Percentiles rank a stretch among this genome's conserved stretches.
These are phyloP conservation scores for Naganishia vishniacii DNA, from an alignment of 768 basidiomycete genomes.

Conservation along the genomic window DNA sequence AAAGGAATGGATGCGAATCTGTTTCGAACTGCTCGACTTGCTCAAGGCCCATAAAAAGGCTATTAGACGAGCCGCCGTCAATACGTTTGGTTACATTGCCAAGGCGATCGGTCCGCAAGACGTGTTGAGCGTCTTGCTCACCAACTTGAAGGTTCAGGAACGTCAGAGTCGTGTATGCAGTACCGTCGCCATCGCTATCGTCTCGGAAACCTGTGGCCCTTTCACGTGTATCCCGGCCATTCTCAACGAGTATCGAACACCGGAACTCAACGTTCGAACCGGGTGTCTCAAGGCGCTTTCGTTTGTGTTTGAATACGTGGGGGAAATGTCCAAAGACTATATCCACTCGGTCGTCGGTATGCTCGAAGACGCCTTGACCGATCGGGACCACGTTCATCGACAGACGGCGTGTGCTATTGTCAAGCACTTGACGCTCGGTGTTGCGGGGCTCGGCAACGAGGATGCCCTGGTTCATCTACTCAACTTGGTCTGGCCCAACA, in stretches of 20 bases:
- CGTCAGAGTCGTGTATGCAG: constrained; percentile 97
- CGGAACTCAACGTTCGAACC: constrained; percentile 95
- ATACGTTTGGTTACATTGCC: constrained; percentile 98
- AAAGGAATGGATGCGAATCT: constrained; percentile 99
- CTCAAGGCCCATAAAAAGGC: constrained; percentile 99
- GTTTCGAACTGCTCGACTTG: constrained; percentile 92
- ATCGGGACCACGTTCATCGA: constrained; percentile 94
- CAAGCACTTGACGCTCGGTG: constrained; percentile 93
- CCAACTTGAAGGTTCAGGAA: constrained; percentile 95
- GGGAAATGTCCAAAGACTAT: constrained; percentile 91
- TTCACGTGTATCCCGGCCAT: constrained; percentile 99
- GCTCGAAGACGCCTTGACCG: constrained; percentile 95
- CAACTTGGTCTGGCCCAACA: constrained; percentile 99
- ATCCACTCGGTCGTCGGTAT: constrained; percentile 95
- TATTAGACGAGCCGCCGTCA: constrained; percentile 96
- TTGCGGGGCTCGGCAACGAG: constrained; percentile 93
- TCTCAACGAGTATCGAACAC: constrained; percentile 95
- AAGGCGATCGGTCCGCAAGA: constrained; percentile 99
- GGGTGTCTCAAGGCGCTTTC: constrained; percentile 97
- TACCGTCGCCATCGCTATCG: constrained; percentile 85
- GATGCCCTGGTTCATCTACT: constrained; percentile 96
- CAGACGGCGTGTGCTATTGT: constrained; percentile 98
- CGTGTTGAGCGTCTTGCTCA: constrained; percentile 87
- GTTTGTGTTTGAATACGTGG: constrained; percentile 99
- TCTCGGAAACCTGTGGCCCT: constrained; percentile 50